Evolutionary conservation across 2,329 filamentous ascomycete species (phyloP).

Genomic region (Trichoderma sp.): DNA sequence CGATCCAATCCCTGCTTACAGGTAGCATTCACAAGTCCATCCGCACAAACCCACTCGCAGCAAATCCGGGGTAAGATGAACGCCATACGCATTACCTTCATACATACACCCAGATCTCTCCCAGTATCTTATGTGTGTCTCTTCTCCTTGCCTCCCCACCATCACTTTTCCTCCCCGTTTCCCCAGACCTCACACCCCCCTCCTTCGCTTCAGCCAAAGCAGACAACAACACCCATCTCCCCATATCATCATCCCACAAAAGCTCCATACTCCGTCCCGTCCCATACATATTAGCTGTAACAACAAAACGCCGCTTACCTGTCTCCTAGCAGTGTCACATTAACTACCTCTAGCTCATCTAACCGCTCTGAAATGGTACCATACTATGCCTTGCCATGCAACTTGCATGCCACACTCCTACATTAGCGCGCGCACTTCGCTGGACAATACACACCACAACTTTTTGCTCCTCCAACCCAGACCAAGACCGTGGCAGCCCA

Average conservation of each 20-base stretch:
- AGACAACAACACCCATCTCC: background rate
- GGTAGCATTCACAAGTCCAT: background rate
- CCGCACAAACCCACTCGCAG: background rate
- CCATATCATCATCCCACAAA: background rate
- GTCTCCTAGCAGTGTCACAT: background rate
- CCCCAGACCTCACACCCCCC: background rate
- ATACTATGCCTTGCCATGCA: background rate
- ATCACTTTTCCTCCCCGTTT: background rate
- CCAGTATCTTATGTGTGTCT: background rate
- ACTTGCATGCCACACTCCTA: background rate
- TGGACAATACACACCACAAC: background rate
- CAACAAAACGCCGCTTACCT: background rate
- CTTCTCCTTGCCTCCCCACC: background rate
- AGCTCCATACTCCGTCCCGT: background rate
- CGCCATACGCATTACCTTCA: background rate
- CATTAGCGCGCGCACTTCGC: slow-evolving; percentile 2
- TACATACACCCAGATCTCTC: background rate
- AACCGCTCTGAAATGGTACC: background rate
- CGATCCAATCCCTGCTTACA: background rate
- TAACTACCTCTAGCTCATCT: background rate
- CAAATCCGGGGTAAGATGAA: slow-evolving; percentile 10
- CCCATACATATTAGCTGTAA: background rate
- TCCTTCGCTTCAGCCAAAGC: background rate
- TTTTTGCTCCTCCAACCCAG: background rate
- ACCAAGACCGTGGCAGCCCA: background rate